Percentiles rank a stretch among this genome's conserved stretches.
phyloP scores from a whole-genome alignment of 495 filamentous ascomycete genomes.

The Daldinia grandis region DNA sequence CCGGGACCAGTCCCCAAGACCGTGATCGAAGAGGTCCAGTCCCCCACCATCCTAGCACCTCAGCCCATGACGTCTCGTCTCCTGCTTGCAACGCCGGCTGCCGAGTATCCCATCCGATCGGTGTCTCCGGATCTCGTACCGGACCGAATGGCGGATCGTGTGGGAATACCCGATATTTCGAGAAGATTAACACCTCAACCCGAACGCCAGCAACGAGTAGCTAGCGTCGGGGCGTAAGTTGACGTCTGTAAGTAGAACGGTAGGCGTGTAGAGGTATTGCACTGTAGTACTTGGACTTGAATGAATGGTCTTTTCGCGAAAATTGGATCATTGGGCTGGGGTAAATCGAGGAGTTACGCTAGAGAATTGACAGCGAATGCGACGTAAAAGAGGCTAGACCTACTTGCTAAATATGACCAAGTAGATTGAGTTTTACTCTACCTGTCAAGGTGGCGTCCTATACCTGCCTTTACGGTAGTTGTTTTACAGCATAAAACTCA shows the following conservation, averaged over 20 bases:
- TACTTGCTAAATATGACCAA: slow-evolving; percentile 1
- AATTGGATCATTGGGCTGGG: slow-evolving; percentile 15
- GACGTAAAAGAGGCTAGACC: slow-evolving; percentile 13
- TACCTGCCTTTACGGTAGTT: neutral
- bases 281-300: slow-evolving; percentile 4
- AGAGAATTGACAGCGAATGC: slow-evolving; percentile 11
- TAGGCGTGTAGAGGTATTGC: slow-evolving; percentile 12
- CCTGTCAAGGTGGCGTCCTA: slow-evolving; percentile 8
- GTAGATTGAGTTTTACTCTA: slow-evolving; percentile 18
- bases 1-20: slow-evolving; percentile 41
- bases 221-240: slow-evolving; percentile 43
- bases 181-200: slow-evolving; percentile 54
- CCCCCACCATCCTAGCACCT: slow-evolving; percentile 55
- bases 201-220: slow-evolving; percentile 46
- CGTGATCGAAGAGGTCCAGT: slow-evolving; percentile 49
- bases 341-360: slow-evolving; percentile 4
- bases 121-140: slow-evolving; percentile 66
- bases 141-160: slow-evolving; percentile 73
- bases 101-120: slow-evolving; percentile 59
- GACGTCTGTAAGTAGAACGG: neutral
- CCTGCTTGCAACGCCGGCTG: slow-evolving; percentile 54
- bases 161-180: slow-evolving; percentile 62
- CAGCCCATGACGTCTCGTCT: slow-evolving; percentile 59
- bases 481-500: neutral
- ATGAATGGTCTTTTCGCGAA: slow-evolving; percentile 9